Evolutionary conservation across 202 grass and related monocot species (phyloP).

Genomic region (Schoenoplectus tabernaemontani): DNA sequence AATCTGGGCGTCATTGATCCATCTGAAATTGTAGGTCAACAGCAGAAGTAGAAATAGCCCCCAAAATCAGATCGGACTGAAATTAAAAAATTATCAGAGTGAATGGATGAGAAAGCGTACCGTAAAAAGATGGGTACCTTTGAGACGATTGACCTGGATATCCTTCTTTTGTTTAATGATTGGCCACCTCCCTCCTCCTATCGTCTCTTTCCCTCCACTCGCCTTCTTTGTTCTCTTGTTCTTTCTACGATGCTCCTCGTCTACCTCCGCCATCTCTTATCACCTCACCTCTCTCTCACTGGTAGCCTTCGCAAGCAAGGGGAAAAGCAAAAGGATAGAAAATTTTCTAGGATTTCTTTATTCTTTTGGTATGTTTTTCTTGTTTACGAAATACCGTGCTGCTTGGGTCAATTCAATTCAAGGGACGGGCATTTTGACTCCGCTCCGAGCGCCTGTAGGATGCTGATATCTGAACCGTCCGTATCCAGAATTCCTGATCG

Average conservation of each 20-base stretch:
- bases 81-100: neutral
- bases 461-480: neutral
- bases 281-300: constrained; percentile 24
- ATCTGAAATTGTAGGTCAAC: constrained; percentile 2
- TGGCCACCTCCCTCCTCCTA: constrained; percentile 55
- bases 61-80: neutral
- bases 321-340: neutral
- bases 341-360: neutral
- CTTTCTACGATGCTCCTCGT: constrained; percentile 35
- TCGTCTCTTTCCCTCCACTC: constrained; percentile 14
- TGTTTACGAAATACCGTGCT: too few species aligned
- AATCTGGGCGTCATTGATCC: neutral
- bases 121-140: constrained; percentile 64
- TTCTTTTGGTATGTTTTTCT: neutral
- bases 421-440: neutral
- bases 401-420: neutral
- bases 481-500: neutral
- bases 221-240: constrained; percentile 58
- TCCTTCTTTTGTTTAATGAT: constrained; percentile 62
- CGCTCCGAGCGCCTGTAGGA: neutral
- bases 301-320: constrained; percentile 3
- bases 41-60: neutral
- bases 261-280: constrained; percentile 24
- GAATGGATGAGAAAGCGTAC: constrained; percentile 29
- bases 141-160: constrained; percentile 70